phyloP scores from a whole-genome alignment of 2,329 filamentous ascomycete species.

The Periconia digitata region DNA sequence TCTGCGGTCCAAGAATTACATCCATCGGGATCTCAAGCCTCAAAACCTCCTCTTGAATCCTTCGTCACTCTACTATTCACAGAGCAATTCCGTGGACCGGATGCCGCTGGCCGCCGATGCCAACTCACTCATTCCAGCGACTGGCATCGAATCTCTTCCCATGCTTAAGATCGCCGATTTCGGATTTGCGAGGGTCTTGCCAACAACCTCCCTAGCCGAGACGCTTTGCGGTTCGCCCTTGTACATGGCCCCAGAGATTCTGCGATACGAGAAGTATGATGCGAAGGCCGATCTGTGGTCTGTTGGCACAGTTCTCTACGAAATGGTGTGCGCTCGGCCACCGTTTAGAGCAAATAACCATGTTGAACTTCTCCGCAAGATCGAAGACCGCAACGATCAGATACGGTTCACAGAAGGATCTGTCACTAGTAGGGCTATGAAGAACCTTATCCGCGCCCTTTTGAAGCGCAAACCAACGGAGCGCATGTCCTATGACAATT shows the following conservation, averaged over 20 bases:
- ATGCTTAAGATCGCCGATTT: constrained; percentile 99
- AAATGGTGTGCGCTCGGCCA: constrained; percentile 89
- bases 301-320: constrained; percentile 90
- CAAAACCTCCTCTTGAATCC: constrained; percentile 93
- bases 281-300: constrained; percentile 98
- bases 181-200: constrained; percentile 92
- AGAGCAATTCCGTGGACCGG: constrained; percentile 49
- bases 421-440: constrained; percentile 73
- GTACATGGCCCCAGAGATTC: constrained; percentile 98
- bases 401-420: constrained; percentile 80
- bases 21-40: constrained; percentile 96
- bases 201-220: constrained; percentile 87
- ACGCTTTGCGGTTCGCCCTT: constrained; percentile 94
- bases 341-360: constrained; percentile 93
- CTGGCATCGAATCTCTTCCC: constrained; percentile 80
- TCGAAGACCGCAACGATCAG: constrained; percentile 82
- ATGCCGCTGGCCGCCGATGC: constrained; percentile 78
- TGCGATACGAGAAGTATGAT: constrained; percentile 96
- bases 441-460: constrained; percentile 75
- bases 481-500: constrained; percentile 80
- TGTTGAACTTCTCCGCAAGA: constrained; percentile 88
- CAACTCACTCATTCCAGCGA: constrained; percentile 77
- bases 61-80: constrained; percentile 68
- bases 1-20: constrained; percentile 78
- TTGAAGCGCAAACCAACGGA: constrained; percentile 85